These are phyloP conservation scores for Gentiana macrophylla DNA, from an alignment of 257 asterid genomes.

Conservation along the genomic window DNA sequence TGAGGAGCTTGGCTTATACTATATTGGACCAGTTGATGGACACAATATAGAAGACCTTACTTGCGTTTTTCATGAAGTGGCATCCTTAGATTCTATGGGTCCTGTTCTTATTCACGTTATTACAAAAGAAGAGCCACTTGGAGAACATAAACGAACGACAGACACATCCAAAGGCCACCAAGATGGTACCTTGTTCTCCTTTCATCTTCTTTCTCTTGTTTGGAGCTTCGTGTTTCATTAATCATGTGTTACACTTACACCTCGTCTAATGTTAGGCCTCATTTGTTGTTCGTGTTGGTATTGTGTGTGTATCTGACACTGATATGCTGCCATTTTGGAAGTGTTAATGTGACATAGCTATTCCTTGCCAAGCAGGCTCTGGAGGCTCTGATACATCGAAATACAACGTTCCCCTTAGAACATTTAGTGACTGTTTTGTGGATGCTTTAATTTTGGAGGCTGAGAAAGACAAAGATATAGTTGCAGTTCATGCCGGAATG, in stretches of 20 bases:
- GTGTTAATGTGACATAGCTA: no score
- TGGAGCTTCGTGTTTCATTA: not conserved
- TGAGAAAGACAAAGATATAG: slow-evolving; percentile 54
- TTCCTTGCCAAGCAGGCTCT: slow-evolving; percentile 24
- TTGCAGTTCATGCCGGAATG: slow-evolving; percentile 88
- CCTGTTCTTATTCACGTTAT: slow-evolving; percentile 86
- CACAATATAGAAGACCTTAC: slow-evolving; percentile 83
- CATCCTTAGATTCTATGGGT: slow-evolving; percentile 80
- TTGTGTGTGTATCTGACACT: no score
- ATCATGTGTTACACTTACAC: not conserved
- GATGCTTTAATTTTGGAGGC: slow-evolving; percentile 63
- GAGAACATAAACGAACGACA: slow-evolving; percentile 20
- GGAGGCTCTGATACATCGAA: slow-evolving; percentile 15
- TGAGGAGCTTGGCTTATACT: slow-evolving; percentile 92
- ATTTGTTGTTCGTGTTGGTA: no score
- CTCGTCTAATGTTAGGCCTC: no score
- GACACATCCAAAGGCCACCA: slow-evolving; percentile 15
- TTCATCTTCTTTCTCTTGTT: not conserved
- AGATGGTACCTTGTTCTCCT: slow-evolving; percentile 28
- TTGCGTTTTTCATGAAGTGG: slow-evolving; percentile 71
- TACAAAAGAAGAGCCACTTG: slow-evolving; percentile 41
- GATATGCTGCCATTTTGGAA: no score
- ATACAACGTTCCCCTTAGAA: slow-evolving; percentile 24
- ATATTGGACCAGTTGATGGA: slow-evolving; percentile 92
- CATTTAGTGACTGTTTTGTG: slow-evolving; percentile 57